Base-by-base conservation (phyloP, 495 filamentous ascomycete species). In the Hypoxylon fragiforme region DNA sequence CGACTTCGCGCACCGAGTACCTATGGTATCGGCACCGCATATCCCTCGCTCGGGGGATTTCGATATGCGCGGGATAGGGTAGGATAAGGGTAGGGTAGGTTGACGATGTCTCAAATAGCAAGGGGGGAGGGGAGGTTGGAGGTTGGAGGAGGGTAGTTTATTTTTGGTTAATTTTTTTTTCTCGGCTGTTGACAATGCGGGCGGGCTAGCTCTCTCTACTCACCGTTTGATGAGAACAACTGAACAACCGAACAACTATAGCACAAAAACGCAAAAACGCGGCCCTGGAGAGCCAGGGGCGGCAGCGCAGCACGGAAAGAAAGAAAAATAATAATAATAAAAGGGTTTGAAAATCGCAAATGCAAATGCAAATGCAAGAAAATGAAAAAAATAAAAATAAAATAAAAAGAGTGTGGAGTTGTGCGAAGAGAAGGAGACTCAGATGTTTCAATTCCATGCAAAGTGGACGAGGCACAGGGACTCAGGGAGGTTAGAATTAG, bases 281-380 rank as follows among this genome's bases (percentile, higher is more conserved):
- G 54, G 64, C 63, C 70, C 67, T 67, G 69, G 69, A 68, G 64
- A 69, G 67, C 69, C 70, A 73, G 69, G 70, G 55, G 66, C 61
- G 65, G 42, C 64, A 64, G 64, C 61, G 58, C 52, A 62, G 58
- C 36, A 62, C 31, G 24, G 40, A 43, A 54, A 60, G 24, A 28
- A 28, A 28, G 9, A 51, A 14, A 55, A 49, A 45, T n/a, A n/a
- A n/a, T n/a, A n/a, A n/a, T n/a, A 24, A 50, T 38, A 36, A 37
- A 37, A 35, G 19, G 9, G 28, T 52, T 54, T 56, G 52, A 46
- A 57, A 62, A 43, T 47, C 50, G 57, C 57, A 51, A 52, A 59
- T 42, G 26, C 22, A 9, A 30, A 45, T 45, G 57, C 57, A 51
- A 52, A 59, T 42, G 26, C 22, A 9, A 30, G 44, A 54, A 44